phyloP scores from a whole-genome alignment of 495 filamentous ascomycete genomes.

The Delitschia confertaspora region DNA sequence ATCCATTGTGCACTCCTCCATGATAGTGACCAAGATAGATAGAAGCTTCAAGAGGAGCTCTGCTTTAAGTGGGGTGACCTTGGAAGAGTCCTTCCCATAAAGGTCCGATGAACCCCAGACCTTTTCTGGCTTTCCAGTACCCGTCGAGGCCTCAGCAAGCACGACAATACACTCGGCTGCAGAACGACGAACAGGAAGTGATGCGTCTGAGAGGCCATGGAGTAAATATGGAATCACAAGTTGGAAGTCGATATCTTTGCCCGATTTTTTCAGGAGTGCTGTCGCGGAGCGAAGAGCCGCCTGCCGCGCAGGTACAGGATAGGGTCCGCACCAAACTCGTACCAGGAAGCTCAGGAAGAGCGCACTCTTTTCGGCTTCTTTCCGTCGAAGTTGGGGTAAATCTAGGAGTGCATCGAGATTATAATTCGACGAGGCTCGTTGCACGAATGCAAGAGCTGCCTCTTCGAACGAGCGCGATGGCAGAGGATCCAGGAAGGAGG shows the following conservation, averaged over 20 bases:
- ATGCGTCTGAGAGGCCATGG: slow-evolving; percentile 61
- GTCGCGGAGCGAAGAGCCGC: slow-evolving; percentile 57
- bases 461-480: slow-evolving; percentile 5
- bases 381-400: slow-evolving; percentile 48
- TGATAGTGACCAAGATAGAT: slow-evolving; percentile 54
- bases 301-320: slow-evolving; percentile 55
- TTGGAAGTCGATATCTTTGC: slow-evolving; percentile 38
- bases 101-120: slow-evolving; percentile 29
- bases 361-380: slow-evolving; percentile 47
- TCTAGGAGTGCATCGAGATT: slow-evolving; percentile 50
- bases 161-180: slow-evolving; percentile 54
- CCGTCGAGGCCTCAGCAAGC: slow-evolving; percentile 27
- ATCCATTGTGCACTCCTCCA: slow-evolving; percentile 81
- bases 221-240: slow-evolving; percentile 60
- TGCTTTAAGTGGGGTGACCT: slow-evolving; percentile 54
- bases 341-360: slow-evolving; percentile 70
- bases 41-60: slow-evolving; percentile 50
- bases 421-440: slow-evolving; percentile 15
- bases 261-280: slow-evolving; percentile 37
- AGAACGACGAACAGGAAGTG: slow-evolving; percentile 62
- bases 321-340: slow-evolving; percentile 61
- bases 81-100: slow-evolving; percentile 47
- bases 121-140: background rate
- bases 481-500: slow-evolving; percentile 8
- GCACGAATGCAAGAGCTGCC: slow-evolving; percentile 4